A percentile compares a stretch with the other conserved stretches of the same genome.
Evolutionary conservation across 2,329 filamentous ascomycete species (phyloP).

Genomic region (Trichocomaceae sp.): DNA sequence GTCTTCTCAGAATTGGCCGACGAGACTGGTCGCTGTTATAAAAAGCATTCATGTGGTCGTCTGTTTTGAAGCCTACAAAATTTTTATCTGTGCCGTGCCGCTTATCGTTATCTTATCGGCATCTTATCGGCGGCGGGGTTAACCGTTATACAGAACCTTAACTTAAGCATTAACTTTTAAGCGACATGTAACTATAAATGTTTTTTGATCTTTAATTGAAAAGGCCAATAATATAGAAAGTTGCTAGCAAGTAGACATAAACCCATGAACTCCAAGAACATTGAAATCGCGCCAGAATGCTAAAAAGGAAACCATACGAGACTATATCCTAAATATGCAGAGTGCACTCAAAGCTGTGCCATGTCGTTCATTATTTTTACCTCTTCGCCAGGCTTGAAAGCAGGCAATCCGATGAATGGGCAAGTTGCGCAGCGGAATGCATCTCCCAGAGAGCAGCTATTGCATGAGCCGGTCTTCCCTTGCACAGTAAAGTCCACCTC

Average conservation of each 20-base stretch:
- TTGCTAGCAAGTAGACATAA: neutral
- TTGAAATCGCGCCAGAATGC: slow-evolving; percentile 7
- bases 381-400: slow-evolving; percentile 96
- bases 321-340: neutral
- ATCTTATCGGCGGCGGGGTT: slow-evolving; percentile 8
- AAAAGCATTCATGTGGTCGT: neutral
- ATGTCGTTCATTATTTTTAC: slow-evolving; percentile 80
- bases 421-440: slow-evolving; percentile 68
- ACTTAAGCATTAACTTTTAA: too few species aligned
- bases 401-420: slow-evolving; percentile 84
- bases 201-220: too few species aligned
- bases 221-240: neutral
- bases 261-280: neutral
- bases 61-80: neutral
- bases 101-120: slow-evolving; percentile 15
- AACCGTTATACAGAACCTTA: too few species aligned
- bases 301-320: neutral
- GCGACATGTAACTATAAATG: too few species aligned
- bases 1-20: neutral
- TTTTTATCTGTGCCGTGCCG: slow-evolving; percentile 4
- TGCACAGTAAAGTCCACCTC: slow-evolving; percentile 97
- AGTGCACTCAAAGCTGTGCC: slow-evolving; percentile 59
- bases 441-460: slow-evolving; percentile 88
- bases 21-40: neutral
- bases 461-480: slow-evolving; percentile 91